phyloP scores from a whole-genome alignment of 306 rosid species.

The Inga oerstediana region DNA sequence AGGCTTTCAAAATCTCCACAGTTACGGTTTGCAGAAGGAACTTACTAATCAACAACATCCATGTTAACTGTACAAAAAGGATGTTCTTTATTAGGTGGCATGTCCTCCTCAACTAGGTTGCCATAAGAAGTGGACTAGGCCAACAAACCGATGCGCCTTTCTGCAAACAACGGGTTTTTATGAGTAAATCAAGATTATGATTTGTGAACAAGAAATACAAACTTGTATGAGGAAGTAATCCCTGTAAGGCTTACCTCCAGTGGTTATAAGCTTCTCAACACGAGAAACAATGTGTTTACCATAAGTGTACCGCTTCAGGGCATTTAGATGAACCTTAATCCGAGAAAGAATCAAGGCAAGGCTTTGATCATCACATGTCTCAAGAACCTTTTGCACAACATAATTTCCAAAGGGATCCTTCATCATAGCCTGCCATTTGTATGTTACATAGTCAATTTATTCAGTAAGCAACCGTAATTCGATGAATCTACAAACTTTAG shows the following conservation, averaged over 20 bases:
- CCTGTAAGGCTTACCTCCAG: slow-evolving; percentile 68
- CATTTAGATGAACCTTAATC: slow-evolving; percentile 89
- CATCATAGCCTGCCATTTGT: slow-evolving; percentile 86
- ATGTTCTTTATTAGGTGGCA: slow-evolving; percentile 44
- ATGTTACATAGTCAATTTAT: slow-evolving; percentile 23
- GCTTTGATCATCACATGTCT: slow-evolving; percentile 86
- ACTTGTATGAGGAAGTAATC: slow-evolving; percentile 20
- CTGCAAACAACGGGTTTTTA: slow-evolving; percentile 50
- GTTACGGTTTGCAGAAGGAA: slow-evolving; percentile 35
- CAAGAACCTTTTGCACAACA: slow-evolving; percentile 95
- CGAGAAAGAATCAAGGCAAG: slow-evolving; percentile 91
- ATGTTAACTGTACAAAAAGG: slow-evolving; percentile 76
- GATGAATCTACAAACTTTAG: slow-evolving; percentile 12
- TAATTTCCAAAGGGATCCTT: slow-evolving; percentile 97
- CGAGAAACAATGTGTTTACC: slow-evolving; percentile 97
- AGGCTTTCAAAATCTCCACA: slow-evolving; percentile 34
- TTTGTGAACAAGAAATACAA: slow-evolving; percentile 9
- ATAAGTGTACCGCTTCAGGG: slow-evolving; percentile 86
- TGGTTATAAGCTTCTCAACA: slow-evolving; percentile 90
- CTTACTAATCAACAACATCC: slow-evolving; percentile 53
- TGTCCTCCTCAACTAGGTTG: slow-evolving; percentile 35
- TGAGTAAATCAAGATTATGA: slow-evolving; percentile 23
- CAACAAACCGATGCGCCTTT: slow-evolving; percentile 87
- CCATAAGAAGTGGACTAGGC: slow-evolving; percentile 52
- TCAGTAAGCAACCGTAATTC: slow-evolving; percentile 13